Conservation (phyloP, 352 stramenopile genomes). For the Peronospora farinosa region DNA sequence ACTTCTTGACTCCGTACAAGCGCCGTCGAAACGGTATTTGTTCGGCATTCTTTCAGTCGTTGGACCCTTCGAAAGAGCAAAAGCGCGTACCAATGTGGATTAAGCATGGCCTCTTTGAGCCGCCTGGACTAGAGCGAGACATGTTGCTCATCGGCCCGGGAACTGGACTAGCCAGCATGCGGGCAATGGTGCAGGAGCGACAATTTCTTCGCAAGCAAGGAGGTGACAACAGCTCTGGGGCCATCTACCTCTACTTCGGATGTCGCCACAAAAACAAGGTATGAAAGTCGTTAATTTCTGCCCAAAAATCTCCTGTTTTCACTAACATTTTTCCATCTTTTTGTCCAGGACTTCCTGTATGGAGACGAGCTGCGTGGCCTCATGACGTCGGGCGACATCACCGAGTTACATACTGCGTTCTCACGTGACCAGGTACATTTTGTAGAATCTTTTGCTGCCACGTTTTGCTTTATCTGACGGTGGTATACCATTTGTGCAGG, state of each 20-base stretch:
- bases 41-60: constrained; percentile 64
- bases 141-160: constrained; percentile 88
- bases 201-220: constrained; percentile 37
- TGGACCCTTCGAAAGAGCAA: constrained; percentile 39
- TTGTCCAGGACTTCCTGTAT: constrained; percentile 82
- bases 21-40: constrained; percentile 76
- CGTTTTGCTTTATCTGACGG: constrained; percentile 2
- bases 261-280: constrained; percentile 80
- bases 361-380: constrained; percentile 61
- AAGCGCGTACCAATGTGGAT: constrained; percentile 74
- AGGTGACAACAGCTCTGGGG: constrained; percentile 11
- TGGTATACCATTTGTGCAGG: constrained; percentile 13
- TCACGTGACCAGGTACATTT: constrained; percentile 78
- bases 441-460: not conserved
- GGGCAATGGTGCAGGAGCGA: constrained; percentile 83
- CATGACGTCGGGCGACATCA: constrained; percentile 46
- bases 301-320: not conserved
- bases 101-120: constrained; percentile 79
- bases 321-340: not conserved
- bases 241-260: constrained; percentile 81
- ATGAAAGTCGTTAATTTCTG: not conserved
- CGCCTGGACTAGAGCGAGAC: constrained; percentile 34
- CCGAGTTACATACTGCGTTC: constrained; percentile 80
- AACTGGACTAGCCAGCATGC: constrained; percentile 88
- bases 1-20: constrained; percentile 89